phyloP scores from a whole-genome alignment of 2,329 filamentous ascomycete genomes.

The Curvularia hawaiiensis region DNA sequence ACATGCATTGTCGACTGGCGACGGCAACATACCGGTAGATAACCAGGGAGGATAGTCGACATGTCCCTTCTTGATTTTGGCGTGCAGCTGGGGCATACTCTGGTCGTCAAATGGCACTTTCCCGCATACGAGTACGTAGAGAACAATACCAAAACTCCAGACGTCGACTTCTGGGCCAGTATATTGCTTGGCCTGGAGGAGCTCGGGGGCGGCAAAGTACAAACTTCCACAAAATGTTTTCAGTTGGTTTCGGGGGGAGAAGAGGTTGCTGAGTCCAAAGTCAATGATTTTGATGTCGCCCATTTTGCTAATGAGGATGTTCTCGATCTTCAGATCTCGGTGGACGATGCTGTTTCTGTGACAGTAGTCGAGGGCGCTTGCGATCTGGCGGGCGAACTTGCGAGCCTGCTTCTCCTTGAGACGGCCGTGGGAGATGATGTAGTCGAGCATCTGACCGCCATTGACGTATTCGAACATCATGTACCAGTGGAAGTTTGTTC shows the following conservation, averaged over 20 bases:
- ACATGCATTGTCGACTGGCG: not conserved
- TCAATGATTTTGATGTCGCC: slow-evolving; percentile 99
- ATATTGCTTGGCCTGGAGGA: slow-evolving; percentile 92
- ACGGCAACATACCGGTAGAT: slow-evolving; percentile 71
- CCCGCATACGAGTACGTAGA: slow-evolving; percentile 95
- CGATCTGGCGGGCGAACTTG: slow-evolving; percentile 97
- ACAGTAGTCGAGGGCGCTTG: slow-evolving; percentile 94
- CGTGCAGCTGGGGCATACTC: slow-evolving; percentile 97
- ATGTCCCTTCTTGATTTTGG: slow-evolving; percentile 96
- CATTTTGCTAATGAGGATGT: slow-evolving; percentile 98
- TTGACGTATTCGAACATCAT: slow-evolving; percentile 99
- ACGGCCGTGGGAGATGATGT: slow-evolving; percentile 97
- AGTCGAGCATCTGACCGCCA: slow-evolving; percentile 98
- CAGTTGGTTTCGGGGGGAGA: slow-evolving; percentile 80
- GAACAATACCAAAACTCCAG: slow-evolving; percentile 98
- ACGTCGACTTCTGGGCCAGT: slow-evolving; percentile 96
- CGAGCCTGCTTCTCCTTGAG: slow-evolving; percentile 98
- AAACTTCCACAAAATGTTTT: slow-evolving; percentile 98
- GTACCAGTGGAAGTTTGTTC: slow-evolving; percentile 98
- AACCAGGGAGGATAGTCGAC: slow-evolving; percentile 97
- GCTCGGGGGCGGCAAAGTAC: slow-evolving; percentile 95
- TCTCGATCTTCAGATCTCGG: slow-evolving; percentile 97
- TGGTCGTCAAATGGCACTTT: slow-evolving; percentile 99
- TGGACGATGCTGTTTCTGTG: slow-evolving; percentile 98
- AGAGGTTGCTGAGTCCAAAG: slow-evolving; percentile 96